These are phyloP conservation scores for Rutstroemia sp. DNA, from an alignment of 2,329 filamentous ascomycete species.

Conservation along the genomic window DNA sequence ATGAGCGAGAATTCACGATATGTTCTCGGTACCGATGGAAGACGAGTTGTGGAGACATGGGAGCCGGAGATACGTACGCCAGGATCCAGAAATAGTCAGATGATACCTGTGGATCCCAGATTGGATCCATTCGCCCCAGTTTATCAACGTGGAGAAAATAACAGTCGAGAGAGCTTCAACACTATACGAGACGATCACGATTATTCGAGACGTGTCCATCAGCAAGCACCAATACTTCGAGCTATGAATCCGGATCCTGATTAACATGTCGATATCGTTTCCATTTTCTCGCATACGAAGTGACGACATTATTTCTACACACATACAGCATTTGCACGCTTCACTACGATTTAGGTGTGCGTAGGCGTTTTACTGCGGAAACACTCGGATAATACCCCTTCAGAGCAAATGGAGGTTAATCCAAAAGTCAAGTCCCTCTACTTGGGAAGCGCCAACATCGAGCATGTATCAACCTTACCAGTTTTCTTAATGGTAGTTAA, in stretches of 20 bases:
- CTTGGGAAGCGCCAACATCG: not conserved
- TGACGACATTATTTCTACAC: not conserved
- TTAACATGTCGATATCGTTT: slow-evolving; percentile 10
- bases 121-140: slow-evolving; percentile 54
- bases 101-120: slow-evolving; percentile 55
- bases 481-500: not conserved
- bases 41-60: slow-evolving; percentile 28
- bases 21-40: slow-evolving; percentile 30
- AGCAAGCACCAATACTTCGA: slow-evolving; percentile 45
- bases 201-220: slow-evolving; percentile 47
- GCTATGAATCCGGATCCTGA: slow-evolving; percentile 51
- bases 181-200: slow-evolving; percentile 59
- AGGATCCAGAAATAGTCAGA: slow-evolving; percentile 40
- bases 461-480: not conserved
- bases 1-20: slow-evolving; percentile 32
- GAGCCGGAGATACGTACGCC: slow-evolving; percentile 18
- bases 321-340: slow-evolving; percentile 10
- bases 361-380: slow-evolving; percentile 8
- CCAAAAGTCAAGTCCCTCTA: not conserved
- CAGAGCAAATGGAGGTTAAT: not conserved
- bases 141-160: slow-evolving; percentile 46
- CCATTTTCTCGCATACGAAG: slow-evolving; percentile 9
- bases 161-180: slow-evolving; percentile 56
- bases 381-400: slow-evolving; percentile 5
- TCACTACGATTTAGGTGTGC: slow-evolving; percentile 7